These are phyloP conservation scores for Paecilomyces dactylethromorphus DNA, from an alignment of 2,329 filamentous ascomycete species.

Conservation along the genomic window DNA sequence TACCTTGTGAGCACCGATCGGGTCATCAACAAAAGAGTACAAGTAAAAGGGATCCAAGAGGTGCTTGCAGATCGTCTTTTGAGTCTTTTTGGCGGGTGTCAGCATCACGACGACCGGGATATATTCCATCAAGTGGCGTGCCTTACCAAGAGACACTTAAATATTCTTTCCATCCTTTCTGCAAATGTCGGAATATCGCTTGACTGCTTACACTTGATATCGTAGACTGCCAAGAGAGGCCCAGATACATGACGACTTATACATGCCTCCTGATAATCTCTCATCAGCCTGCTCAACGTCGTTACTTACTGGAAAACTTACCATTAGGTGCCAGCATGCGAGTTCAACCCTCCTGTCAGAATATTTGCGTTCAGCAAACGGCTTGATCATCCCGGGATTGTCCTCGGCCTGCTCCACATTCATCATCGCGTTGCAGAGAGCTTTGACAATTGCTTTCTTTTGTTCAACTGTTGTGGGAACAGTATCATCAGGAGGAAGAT, in stretches of 20 bases:
- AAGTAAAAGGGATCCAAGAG: slow-evolving; percentile 28
- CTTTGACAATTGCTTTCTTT: slow-evolving; percentile 15
- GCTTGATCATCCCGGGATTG: slow-evolving; percentile 24
- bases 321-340: slow-evolving; percentile 27
- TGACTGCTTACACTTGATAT: slow-evolving; percentile 14
- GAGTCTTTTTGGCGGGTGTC: slow-evolving; percentile 9
- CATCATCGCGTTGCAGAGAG: slow-evolving; percentile 26
- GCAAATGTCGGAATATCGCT: slow-evolving; percentile 13
- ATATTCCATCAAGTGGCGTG: background rate
- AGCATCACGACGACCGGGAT: background rate
- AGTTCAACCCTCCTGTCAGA: slow-evolving; percentile 20
- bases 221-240: slow-evolving; percentile 18
- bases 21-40: slow-evolving; percentile 30
- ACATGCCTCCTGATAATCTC: slow-evolving; percentile 13
- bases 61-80: slow-evolving; percentile 36
- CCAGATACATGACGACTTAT: slow-evolving; percentile 18
- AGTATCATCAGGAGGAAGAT: background rate
- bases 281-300: background rate
- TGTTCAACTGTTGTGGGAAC: background rate
- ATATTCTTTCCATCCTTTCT: slow-evolving; percentile 11
- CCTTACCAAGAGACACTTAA: slow-evolving; percentile 13
- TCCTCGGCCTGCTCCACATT: slow-evolving; percentile 20
- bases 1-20: slow-evolving; percentile 16
- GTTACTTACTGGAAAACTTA: background rate
- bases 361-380: slow-evolving; percentile 20